Evolutionary conservation across 2,329 filamentous ascomycete genomes (phyloP), one percentile per base, ranked within the genome.

Genomic region (Colletotrichum tofieldiae): DNA sequence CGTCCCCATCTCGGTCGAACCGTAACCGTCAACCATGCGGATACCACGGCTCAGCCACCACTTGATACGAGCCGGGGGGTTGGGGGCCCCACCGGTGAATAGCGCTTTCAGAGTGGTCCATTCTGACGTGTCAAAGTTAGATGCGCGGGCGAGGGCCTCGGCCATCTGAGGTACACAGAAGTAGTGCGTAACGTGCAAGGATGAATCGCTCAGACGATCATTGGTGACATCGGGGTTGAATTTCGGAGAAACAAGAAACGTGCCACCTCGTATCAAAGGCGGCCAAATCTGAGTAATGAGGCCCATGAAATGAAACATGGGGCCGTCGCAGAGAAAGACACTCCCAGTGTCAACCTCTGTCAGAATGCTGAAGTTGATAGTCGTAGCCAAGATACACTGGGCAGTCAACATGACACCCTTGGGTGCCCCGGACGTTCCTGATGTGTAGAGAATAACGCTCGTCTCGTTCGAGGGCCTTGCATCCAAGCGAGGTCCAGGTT

Each of bases 81-180:
- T 72, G 29, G 70, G 69, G 9, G 65, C 70, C 14, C 70, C 70
- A 35, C 70, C 70, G 0, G 70, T 72, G 16, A 72, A 72, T 1
- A 72, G 45, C 14, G 70, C 70, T 18, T 72, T 72, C 26, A 72
- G 60, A 39, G 52, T 43, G 12, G 41, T 12, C 70, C 70, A 72
- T 8, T 43, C 35, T 20, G 65, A 43, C 3, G 65, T 54, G 20
- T 65, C 35, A n/a, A 70, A 72, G 18, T 72, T 60, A 0, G 54
- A n/a, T n/a, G 65, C 65, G 11, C 58, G 43, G 5, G 29, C 55
- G 11, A 72, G 59, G 18, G 70, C 70, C n/a, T 72, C 70, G 12
- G 70, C 65, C 70, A 72, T 72, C 54, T 72, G 70, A 5, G 70
- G 70, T 9, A 72, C 70, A 16, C 70, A 72, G n/a, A 72, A 72